These are phyloP conservation scores for Cystobasidium pallidum DNA, from an alignment of 1,284 basidiomycete genomes.

Conservation along the genomic window DNA sequence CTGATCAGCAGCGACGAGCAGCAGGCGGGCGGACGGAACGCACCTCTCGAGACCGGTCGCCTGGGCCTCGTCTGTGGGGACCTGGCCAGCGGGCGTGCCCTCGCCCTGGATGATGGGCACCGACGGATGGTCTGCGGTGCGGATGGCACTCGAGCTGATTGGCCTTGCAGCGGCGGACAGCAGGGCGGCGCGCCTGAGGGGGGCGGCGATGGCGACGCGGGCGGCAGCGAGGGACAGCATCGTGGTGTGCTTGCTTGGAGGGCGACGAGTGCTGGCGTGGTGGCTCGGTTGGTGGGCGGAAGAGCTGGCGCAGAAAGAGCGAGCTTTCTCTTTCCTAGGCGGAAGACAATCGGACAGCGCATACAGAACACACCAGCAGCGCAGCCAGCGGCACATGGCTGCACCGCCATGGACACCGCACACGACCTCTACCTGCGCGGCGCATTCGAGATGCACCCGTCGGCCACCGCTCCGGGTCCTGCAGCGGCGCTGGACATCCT, in stretches of 20 bases:
- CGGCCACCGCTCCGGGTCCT: constrained; percentile 1
- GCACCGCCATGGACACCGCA: background rate
- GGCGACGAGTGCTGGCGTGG: background rate
- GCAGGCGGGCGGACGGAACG: too few relatives aligned
- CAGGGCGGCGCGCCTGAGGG: constrained; percentile 8
- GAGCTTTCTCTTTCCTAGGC: too few relatives aligned
- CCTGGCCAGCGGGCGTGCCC: constrained; percentile 36
- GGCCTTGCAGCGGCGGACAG: constrained; percentile 19
- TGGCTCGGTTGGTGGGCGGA: background rate
- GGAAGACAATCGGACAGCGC: background rate
- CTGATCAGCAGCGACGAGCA: background rate
- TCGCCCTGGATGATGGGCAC: constrained; percentile 44
- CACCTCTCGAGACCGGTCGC: constrained; percentile 42
- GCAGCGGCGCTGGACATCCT: constrained; percentile 21
- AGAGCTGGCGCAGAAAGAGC: background rate
- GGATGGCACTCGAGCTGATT: constrained; percentile 29
- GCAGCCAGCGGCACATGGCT: constrained; percentile 13
- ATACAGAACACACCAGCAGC: too few relatives aligned
- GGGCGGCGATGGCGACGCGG: constrained; percentile 19
- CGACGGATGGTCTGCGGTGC: constrained; percentile 11
- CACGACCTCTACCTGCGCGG: constrained; percentile 40
- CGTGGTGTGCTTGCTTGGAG: background rate
- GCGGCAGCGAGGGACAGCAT: constrained; percentile 14
- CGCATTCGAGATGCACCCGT: constrained; percentile 23
- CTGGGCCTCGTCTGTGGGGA: constrained; percentile 40